These are phyloP conservation scores for Podospora fimiseda DNA, from an alignment of 495 filamentous ascomycete genomes.

Conservation along the genomic window DNA sequence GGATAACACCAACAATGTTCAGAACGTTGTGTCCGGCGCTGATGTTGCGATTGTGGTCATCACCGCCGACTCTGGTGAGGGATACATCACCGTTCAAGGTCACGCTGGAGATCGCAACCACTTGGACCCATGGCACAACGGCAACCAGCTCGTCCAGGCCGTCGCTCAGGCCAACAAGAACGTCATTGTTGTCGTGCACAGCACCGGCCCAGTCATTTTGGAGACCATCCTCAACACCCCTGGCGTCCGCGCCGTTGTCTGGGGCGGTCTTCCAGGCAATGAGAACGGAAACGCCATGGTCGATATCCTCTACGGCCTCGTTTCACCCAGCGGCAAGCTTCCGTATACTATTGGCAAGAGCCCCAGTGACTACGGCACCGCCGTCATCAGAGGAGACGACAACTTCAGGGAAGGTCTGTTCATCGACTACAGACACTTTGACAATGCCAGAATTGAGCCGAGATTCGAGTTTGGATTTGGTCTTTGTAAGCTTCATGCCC, in stretches of 20 bases:
- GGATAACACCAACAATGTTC: constrained; percentile 43
- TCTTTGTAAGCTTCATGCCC: constrained; percentile 58
- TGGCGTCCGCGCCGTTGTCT: constrained; percentile 44
- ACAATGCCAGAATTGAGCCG: constrained; percentile 56
- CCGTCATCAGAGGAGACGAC: constrained; percentile 42
- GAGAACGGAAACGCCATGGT: constrained; percentile 28
- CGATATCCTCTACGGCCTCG: constrained; percentile 29
- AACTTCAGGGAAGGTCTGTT: constrained; percentile 64
- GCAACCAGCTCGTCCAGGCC: constrained; percentile 64
- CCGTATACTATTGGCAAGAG: constrained; percentile 61
- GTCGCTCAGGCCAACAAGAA: constrained; percentile 56
- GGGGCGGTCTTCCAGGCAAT: constrained; percentile 30
- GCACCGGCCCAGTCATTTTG: constrained; percentile 80
- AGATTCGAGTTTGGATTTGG: constrained; percentile 77
- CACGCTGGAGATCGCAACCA: constrained; percentile 54
- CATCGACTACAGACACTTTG: constrained; percentile 76
- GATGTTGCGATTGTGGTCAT: constrained; percentile 61
- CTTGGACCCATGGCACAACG: constrained; percentile 68
- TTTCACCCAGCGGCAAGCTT: constrained; percentile 55
- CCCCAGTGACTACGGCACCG: constrained; percentile 46
- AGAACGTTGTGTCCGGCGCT: constrained; percentile 45
- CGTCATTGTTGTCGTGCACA: constrained; percentile 86
- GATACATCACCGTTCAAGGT: constrained; percentile 57
- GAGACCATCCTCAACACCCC: constrained; percentile 75
- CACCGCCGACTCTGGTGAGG: constrained; percentile 60